phyloP scores from a whole-genome alignment of 139 green algal genomes.

The Desmodesmus armatus region DNA sequence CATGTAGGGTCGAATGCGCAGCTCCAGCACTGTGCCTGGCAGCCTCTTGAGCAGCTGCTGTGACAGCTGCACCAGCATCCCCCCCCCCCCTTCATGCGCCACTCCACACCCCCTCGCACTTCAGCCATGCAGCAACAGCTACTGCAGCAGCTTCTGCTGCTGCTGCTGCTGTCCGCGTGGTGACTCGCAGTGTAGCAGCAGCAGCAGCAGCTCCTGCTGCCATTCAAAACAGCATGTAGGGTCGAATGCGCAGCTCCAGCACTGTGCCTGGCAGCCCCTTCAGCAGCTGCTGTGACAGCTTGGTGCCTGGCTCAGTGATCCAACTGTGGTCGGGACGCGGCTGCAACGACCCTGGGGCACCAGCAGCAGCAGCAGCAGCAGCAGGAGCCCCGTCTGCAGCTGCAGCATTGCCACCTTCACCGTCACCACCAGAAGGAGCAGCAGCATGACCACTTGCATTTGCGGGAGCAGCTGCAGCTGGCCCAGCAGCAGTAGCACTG shows the following conservation, averaged over 20 bases:
- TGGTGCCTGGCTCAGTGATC: neutral
- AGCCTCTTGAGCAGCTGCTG: conserved; percentile 5
- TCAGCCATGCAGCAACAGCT: too few species aligned
- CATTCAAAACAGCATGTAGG: conserved; percentile 11
- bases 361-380: neutral
- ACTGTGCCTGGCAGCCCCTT: conserved; percentile 21
- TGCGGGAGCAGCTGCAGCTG: neutral
- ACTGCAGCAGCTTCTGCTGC: too few species aligned
- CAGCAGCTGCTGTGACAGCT: neutral
- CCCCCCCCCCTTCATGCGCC: too few species aligned
- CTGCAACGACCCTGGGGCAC: neutral
- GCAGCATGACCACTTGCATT: neutral
- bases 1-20: conserved; percentile 13
- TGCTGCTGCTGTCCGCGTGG: too few species aligned
- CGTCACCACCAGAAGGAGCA: neutral
- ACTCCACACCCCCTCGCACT: too few species aligned
- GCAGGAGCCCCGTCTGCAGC: neutral
- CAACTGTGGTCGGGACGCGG: neutral
- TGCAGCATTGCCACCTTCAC: neutral
- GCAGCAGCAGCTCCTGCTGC: neutral
- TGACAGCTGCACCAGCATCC: too few species aligned
- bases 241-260: conserved; percentile 16
- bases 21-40: conserved; percentile 32
- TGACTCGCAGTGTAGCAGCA: neutral
- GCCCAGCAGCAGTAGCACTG: neutral